Evolutionary conservation across 768 basidiomycete genomes (phyloP).

Genomic region (Polyporus arcularius): DNA sequence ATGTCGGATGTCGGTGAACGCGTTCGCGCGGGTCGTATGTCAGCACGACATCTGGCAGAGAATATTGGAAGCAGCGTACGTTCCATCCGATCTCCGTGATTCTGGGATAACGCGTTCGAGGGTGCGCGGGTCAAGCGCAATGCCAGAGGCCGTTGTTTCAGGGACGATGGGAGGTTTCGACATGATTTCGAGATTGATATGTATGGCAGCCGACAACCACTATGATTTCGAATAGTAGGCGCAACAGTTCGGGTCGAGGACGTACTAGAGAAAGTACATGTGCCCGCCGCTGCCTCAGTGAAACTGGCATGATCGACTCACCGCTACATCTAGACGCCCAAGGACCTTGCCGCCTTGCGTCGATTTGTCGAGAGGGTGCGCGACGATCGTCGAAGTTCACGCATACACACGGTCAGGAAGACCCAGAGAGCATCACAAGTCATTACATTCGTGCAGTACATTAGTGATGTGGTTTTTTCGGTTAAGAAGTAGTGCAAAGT

Average conservation of each 20-base stretch:
- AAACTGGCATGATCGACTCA: too few relatives aligned
- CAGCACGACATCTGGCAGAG: neutral
- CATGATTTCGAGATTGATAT: slow-evolving; percentile 42
- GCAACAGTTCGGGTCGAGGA: too few relatives aligned
- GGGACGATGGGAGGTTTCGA: slow-evolving; percentile 78
- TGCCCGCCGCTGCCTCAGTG: too few relatives aligned
- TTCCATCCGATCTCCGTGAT: slow-evolving; percentile 79
- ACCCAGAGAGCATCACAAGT: slow-evolving; percentile 1
- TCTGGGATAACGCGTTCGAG: slow-evolving; percentile 88
- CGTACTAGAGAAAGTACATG: too few relatives aligned
- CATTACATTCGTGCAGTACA: slow-evolving; percentile 18
- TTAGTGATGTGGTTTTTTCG: slow-evolving; percentile 9
- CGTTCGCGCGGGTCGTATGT: neutral
- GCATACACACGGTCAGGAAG: neutral
- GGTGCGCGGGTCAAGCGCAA: slow-evolving; percentile 82
- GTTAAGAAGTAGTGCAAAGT: slow-evolving; percentile 15
- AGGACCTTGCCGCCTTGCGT: too few relatives aligned
- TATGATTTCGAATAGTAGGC: too few relatives aligned
- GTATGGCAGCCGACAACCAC: too few relatives aligned
- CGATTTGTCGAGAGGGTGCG: too few relatives aligned
- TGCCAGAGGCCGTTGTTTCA: slow-evolving; percentile 71
- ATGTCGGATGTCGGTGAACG: neutral
- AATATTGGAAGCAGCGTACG: slow-evolving; percentile 51
- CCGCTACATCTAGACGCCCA: too few relatives aligned
- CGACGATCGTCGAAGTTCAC: neutral